Conservation (phyloP, 805 yeast genomes). For the Kodamaea hsintzibuensis region DNA sequence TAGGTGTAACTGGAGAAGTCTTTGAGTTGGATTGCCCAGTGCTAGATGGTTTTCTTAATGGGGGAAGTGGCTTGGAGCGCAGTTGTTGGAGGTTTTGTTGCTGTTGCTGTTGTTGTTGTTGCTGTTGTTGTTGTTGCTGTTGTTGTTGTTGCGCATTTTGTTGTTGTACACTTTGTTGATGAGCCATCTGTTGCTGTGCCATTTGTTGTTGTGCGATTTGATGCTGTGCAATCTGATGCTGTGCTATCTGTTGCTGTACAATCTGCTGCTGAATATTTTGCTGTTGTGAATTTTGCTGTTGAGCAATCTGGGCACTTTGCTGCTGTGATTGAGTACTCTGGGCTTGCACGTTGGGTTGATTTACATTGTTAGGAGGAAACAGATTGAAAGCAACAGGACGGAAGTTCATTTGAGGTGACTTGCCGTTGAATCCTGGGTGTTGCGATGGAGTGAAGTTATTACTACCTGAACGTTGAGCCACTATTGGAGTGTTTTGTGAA, state of each 20-base stretch:
- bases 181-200: background rate
- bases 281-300: background rate
- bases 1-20: background rate
- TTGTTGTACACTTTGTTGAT: background rate
- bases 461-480: background rate
- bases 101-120: background rate
- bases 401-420: background rate
- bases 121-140: no score
- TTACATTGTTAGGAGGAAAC: background rate
- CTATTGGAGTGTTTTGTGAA: background rate
- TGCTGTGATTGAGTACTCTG: background rate
- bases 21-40: background rate
- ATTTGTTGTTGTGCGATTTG: background rate
- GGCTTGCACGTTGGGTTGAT: background rate
- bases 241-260: background rate
- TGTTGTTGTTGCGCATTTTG: no score
- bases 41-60: constrained; percentile 1
- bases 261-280: background rate
- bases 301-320: background rate
- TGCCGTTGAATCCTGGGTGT: background rate
- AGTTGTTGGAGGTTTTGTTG: background rate
- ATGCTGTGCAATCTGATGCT: background rate
- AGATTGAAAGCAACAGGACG: background rate
- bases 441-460: background rate
- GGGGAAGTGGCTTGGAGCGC: constrained; percentile 2